phyloP scores from a whole-genome alignment of 495 filamentous ascomycete genomes.

The Physcia stellaris region DNA sequence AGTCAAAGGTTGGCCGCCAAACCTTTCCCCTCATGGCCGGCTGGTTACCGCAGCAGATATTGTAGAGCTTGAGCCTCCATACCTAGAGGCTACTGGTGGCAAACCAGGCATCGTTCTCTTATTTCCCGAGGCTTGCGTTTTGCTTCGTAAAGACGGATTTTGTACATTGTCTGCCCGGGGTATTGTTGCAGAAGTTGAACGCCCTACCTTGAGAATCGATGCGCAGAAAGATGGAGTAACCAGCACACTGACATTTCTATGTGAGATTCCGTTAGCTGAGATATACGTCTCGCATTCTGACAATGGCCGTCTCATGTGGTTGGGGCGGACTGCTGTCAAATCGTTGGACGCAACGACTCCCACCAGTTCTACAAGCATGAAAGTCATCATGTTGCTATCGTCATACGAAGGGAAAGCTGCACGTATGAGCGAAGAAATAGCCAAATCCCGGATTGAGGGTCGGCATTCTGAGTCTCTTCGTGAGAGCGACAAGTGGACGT shows the following conservation, averaged over 20 bases:
- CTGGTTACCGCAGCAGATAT: constrained; percentile 78
- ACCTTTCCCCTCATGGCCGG: constrained; percentile 59
- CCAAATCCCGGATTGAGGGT: constrained; percentile 73
- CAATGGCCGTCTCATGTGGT: constrained; percentile 58
- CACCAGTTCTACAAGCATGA: constrained; percentile 1
- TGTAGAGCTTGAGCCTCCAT: constrained; percentile 64
- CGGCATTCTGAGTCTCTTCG: constrained; percentile 67
- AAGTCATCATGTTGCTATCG: constrained; percentile 22
- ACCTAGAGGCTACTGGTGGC: constrained; percentile 26
- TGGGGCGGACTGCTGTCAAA: constrained; percentile 39
- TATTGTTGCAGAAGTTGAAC: constrained; percentile 71
- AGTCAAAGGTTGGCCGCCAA: constrained; percentile 66
- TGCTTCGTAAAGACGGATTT: constrained; percentile 52
- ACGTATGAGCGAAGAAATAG: constrained; percentile 72
- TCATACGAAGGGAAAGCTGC: constrained; percentile 67
- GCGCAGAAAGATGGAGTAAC: no score
- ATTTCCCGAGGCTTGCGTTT: constrained; percentile 69
- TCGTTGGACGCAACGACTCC: neutral
- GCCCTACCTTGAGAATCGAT: constrained; percentile 34
- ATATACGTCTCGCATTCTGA: constrained; percentile 64
- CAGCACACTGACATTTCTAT: no score
- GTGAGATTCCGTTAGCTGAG: constrained; percentile 56
- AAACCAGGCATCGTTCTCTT: constrained; percentile 60
- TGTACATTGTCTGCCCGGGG: constrained; percentile 58
- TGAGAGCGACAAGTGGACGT: constrained; percentile 65